These are phyloP conservation scores for Talaromyces amestolkiae DNA, from an alignment of 2,329 filamentous ascomycete species.

Conservation along the genomic window DNA sequence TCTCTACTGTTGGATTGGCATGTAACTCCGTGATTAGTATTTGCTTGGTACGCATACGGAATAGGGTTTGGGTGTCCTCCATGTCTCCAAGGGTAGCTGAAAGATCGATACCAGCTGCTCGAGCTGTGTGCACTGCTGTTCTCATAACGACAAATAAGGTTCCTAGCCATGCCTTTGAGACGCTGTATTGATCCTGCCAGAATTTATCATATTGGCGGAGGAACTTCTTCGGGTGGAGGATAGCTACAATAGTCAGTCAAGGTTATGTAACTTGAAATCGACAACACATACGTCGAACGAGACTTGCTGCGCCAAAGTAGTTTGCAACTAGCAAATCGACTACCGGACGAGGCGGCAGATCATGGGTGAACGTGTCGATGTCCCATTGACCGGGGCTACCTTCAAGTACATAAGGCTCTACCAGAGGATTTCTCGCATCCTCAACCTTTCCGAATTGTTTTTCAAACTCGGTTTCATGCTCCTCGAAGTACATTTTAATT, in stretches of 20 bases:
- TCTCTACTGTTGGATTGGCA: slow-evolving; percentile 53
- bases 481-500: slow-evolving; percentile 19
- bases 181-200: slow-evolving; percentile 54
- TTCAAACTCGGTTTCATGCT: slow-evolving; percentile 17
- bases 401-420: slow-evolving; percentile 10
- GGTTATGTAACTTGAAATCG: background rate
- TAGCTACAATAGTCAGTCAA: slow-evolving; percentile 8
- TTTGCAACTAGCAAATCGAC: slow-evolving; percentile 16
- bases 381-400: slow-evolving; percentile 16
- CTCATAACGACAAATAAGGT: slow-evolving; percentile 58
- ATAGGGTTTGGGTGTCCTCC: slow-evolving; percentile 31
- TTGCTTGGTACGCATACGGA: slow-evolving; percentile 53
- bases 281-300: slow-evolving; percentile 12
- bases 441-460: slow-evolving; percentile 16
- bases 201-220: slow-evolving; percentile 54
- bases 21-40: slow-evolving; percentile 58
- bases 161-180: slow-evolving; percentile 50
- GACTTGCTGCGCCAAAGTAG: slow-evolving; percentile 15
- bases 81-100: slow-evolving; percentile 55
- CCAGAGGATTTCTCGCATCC: slow-evolving; percentile 11
- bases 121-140: slow-evolving; percentile 56
- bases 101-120: slow-evolving; percentile 55
- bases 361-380: slow-evolving; percentile 15
- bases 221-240: slow-evolving; percentile 19
- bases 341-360: slow-evolving; percentile 13